Percentiles rank a stretch among this genome's conserved stretches.
phyloP scores from a whole-genome alignment of 2,329 filamentous ascomycete genomes.

The Botrytis tulipae region DNA sequence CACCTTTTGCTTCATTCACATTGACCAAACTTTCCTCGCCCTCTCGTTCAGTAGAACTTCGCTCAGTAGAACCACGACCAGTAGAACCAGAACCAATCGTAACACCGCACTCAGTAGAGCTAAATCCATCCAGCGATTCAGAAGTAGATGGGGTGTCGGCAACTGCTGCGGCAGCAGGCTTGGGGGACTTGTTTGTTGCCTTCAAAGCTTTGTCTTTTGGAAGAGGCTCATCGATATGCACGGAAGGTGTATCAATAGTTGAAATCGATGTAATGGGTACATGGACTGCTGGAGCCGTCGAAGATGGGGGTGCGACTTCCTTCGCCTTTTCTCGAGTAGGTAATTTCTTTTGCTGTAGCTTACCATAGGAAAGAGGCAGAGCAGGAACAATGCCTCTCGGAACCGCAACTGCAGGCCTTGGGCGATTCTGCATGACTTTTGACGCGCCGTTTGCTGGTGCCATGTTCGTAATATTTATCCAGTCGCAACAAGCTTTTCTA shows the following conservation, averaged over 20 bases:
- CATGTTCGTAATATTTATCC: constrained; percentile 29
- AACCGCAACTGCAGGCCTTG: constrained; percentile 31
- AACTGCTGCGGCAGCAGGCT: constrained; percentile 15
- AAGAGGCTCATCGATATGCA: constrained; percentile 26
- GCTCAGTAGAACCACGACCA: background rate
- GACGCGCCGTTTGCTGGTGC: constrained; percentile 32
- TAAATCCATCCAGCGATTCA: constrained; percentile 8
- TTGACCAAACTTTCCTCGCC: background rate
- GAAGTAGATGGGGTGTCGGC: background rate
- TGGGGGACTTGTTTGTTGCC: constrained; percentile 20
- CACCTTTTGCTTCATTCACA: constrained; percentile 19
- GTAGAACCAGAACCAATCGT: background rate
- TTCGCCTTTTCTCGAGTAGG: constrained; percentile 30
- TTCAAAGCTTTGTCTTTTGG: constrained; percentile 21
- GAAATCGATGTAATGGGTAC: constrained; percentile 22
- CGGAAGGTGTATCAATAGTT: constrained; percentile 2
- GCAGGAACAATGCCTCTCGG: constrained; percentile 36
- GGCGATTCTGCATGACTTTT: constrained; percentile 36
- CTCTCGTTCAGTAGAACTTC: constrained; percentile 1
- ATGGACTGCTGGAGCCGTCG: constrained; percentile 21
- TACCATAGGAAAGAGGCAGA: constrained; percentile 38
- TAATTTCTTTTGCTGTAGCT: constrained; percentile 36
- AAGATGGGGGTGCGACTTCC: constrained; percentile 25
- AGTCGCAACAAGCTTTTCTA: constrained; percentile 17
- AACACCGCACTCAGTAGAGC: constrained; percentile 8